Conservation (phyloP, 495 filamentous ascomycete genomes). For the Penicillium pulvis region DNA sequence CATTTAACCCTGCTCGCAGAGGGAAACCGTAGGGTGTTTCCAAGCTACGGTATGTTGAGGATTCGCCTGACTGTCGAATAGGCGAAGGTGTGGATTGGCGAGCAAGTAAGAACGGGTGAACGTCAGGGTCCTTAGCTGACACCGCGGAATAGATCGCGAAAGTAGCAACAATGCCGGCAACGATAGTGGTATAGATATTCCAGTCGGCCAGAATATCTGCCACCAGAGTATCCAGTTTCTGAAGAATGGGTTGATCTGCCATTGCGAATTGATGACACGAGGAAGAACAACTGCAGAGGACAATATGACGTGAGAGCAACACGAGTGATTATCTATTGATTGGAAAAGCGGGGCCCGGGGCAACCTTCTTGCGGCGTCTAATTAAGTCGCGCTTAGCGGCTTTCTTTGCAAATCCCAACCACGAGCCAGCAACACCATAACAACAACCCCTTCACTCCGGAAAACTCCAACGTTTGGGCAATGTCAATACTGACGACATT, state of each 20-base stretch:
- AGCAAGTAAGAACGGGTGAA: slow-evolving; percentile 85
- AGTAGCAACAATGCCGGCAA: slow-evolving; percentile 59
- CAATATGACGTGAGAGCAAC: slow-evolving; percentile 32
- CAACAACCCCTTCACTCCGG: slow-evolving; percentile 3
- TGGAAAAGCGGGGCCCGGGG: slow-evolving; percentile 23
- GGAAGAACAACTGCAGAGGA: slow-evolving; percentile 6
- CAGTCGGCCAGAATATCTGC: slow-evolving; percentile 71
- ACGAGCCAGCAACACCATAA: slow-evolving; percentile 25
- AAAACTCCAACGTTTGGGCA: not conserved
- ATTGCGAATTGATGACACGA: slow-evolving; percentile 34
- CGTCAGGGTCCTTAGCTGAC: slow-evolving; percentile 73
- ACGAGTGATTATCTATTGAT: slow-evolving; percentile 1
- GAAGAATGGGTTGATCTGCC: slow-evolving; percentile 53
- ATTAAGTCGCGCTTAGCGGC: slow-evolving; percentile 15
- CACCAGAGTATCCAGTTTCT: slow-evolving; percentile 68
- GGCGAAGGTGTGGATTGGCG: slow-evolving; percentile 77
- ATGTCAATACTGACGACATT: not conserved
- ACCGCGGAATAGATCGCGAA: slow-evolving; percentile 65
- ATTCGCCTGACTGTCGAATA: slow-evolving; percentile 82
- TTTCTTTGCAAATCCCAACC: slow-evolving; percentile 19
- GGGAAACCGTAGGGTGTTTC: slow-evolving; percentile 84
- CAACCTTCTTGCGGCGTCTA: slow-evolving; percentile 25
- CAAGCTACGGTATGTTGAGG: slow-evolving; percentile 76
- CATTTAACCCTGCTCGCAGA: slow-evolving; percentile 77
- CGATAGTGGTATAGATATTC: slow-evolving; percentile 71